A percentile compares a stretch with the other conserved stretches of the same genome.
Evolutionary conservation across 345 rosid genomes (phyloP).

Genomic region (Acer saccharum): DNA sequence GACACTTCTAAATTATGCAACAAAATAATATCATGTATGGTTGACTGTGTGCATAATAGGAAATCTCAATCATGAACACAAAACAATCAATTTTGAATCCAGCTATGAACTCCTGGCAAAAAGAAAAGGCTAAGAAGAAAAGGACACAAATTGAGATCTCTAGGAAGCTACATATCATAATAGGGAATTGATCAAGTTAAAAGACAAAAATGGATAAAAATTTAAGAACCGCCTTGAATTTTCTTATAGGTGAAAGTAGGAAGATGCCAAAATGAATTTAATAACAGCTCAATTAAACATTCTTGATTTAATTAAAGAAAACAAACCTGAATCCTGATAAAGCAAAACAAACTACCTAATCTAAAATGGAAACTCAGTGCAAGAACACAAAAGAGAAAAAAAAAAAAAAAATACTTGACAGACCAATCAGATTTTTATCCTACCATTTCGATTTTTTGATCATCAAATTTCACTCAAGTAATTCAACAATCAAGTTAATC

Average conservation of each 20-base stretch:
- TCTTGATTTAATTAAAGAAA: not conserved
- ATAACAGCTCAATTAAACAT: not conserved
- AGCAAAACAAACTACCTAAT: not conserved
- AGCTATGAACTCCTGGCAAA: too few relatives aligned
- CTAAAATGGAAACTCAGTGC: not conserved
- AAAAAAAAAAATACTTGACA: not conserved
- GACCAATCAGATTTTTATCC: not conserved
- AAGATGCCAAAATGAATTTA: not conserved
- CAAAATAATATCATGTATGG: not conserved
- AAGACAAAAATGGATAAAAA: not conserved
- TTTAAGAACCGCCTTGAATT: not conserved
- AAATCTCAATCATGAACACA: not conserved
- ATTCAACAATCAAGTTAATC: not conserved
- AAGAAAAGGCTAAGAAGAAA: not conserved
- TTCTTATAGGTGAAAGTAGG: not conserved
- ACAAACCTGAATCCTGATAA: not conserved
- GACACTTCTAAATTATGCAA: constrained; percentile 10
- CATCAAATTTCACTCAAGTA: not conserved
- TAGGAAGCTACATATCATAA: not conserved
- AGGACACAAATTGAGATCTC: constrained; percentile 3
- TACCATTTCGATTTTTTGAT: not conserved
- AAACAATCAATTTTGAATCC: not conserved
- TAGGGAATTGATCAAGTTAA: not conserved
- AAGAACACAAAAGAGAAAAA: not conserved
- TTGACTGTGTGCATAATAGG: not conserved